Evolutionary conservation across 345 rosid genomes (phyloP), one percentile per base, ranked within the genome.

Genomic region (Raphanus sativus): DNA sequence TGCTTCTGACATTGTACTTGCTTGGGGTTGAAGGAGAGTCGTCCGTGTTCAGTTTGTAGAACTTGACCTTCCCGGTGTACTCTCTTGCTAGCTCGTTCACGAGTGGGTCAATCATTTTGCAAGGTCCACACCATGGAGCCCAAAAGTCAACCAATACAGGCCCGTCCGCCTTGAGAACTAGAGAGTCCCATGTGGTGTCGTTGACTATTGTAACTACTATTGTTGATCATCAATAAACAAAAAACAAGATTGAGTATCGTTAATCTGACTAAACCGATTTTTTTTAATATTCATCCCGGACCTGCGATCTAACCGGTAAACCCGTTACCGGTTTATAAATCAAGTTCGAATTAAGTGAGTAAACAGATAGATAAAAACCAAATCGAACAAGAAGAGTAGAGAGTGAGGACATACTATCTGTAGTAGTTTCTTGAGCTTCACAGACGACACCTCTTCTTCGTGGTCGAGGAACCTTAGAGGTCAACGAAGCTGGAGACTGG

Each of bases 121-220:
- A 89, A 11, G 90, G 90, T 11, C 90, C 93, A 42, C 90, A 87
- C 90, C 90, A 87, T 1, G 89, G 86, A 24, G 92, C 92, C 87
- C 86, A 84, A 67, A 89, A 86, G 73, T 86, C 89, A 2, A 87
- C 90, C 33, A 89, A 65, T 29, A 89, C 89, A 3, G 90, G 87
- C 32, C 84, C 90, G 13, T 83, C 88, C 28, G 89, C 87, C 8
- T 84, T 78, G 45, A 86, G 80, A 24, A 87, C 89, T 9, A 85
- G 83, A 21, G 90, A 86, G 1, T 86, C 62, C 93, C 89, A 89
- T 1, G 86, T 85, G 2, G 85, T 11, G 62, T 87, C 89, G 9
- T 75, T 83, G 69, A 87, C 92, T 4, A 68, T 40, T 30, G 89
- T 82, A 84, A 87, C 89, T 85, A 84, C 64, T 60, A 12, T n/a